phyloP scores from a whole-genome alignment of 1,139 yeast genomes.

The Geotrichum klebahnii region DNA sequence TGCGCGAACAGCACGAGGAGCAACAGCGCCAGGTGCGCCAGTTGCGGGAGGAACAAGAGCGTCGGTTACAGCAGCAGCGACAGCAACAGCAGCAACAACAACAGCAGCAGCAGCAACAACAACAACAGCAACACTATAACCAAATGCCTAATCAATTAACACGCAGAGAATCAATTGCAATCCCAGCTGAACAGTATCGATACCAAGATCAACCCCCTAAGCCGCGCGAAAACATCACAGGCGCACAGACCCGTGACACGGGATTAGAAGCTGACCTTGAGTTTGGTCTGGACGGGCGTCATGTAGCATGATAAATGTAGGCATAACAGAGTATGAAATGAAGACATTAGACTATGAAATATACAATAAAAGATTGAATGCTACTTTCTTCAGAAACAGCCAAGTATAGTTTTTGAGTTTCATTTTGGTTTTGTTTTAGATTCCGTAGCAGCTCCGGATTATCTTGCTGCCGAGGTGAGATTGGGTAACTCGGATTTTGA shows the following conservation, averaged over 20 bases:
- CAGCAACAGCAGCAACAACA: conserved; percentile 28
- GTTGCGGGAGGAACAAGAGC: conserved; percentile 1
- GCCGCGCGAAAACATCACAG: conserved; percentile 41
- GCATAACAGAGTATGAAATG: too few relatives aligned
- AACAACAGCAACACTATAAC: conserved; percentile 27
- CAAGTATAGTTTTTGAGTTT: too few relatives aligned
- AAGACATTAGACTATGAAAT: too few relatives aligned
- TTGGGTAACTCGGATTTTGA: too few relatives aligned
- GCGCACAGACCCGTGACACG: conserved; percentile 24
- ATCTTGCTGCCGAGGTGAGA: too few relatives aligned
- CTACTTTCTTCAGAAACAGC: too few relatives aligned
- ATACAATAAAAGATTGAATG: too few relatives aligned
- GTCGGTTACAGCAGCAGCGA: conserved; percentile 19
- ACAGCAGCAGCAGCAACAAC: conserved; percentile 32
- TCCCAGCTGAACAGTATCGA: conserved; percentile 40
- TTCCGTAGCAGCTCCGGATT: too few relatives aligned
- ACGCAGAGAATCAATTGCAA: conserved; percentile 26
- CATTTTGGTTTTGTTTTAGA: too few relatives aligned
- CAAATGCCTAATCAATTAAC: not conserved
- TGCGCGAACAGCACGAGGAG: conserved; percentile 26
- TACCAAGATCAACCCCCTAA: conserved; percentile 44
- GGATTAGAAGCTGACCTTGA: conserved; percentile 55
- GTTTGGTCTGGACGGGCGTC: conserved; percentile 51
- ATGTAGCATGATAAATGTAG: conserved; percentile 2
- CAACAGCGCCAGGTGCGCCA: conserved; percentile 25